phyloP scores from a whole-genome alignment of 2,329 filamentous ascomycete genomes.

The Lachnellula arida region DNA sequence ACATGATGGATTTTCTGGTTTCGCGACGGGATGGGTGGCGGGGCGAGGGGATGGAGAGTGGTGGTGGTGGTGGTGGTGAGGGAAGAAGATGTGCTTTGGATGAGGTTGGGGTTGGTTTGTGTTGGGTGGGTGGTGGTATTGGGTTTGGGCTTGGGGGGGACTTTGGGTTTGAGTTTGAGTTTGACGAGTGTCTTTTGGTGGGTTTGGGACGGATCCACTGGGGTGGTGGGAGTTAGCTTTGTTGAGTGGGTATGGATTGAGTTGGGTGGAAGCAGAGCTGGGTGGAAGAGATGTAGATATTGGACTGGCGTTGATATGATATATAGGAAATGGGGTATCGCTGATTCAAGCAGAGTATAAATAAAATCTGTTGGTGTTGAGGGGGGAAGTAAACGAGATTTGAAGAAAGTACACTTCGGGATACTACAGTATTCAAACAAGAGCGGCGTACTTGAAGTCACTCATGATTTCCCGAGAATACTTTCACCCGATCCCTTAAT shows the following conservation, averaged over 20 bases:
- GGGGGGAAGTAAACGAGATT: not conserved
- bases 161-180: too few species aligned
- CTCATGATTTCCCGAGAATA: not conserved
- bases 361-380: not conserved
- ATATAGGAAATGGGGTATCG: not conserved
- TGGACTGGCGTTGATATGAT: not conserved
- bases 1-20: slow-evolving; percentile 31
- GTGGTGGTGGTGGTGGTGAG: not conserved
- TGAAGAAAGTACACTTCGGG: not conserved
- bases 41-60: not conserved
- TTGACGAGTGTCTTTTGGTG: not conserved
- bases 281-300: not conserved
- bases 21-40: not conserved
- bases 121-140: not conserved
- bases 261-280: not conserved
- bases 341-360: not conserved
- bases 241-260: not conserved
- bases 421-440: not conserved
- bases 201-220: slow-evolving; percentile 10
- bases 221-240: not conserved
- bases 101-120: not conserved
- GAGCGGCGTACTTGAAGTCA: not conserved
- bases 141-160: too few species aligned
- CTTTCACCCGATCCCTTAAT: too few species aligned
- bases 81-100: not conserved